Evolutionary conservation across 352 stramenopile genomes (phyloP).

Genomic region (Thraustochytrium striatum): DNA sequence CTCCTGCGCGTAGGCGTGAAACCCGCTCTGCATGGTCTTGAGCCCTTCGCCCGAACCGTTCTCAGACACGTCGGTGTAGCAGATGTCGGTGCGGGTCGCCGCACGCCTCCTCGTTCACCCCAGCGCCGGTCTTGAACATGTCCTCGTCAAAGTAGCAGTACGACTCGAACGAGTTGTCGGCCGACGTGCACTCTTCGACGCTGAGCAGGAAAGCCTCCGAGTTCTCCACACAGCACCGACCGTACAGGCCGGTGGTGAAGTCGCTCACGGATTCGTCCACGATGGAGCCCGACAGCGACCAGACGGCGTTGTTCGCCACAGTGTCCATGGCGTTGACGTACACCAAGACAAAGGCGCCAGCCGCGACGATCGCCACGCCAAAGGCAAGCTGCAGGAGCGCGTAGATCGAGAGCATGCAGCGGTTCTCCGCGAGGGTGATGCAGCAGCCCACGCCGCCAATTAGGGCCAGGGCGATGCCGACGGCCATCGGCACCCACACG

Average conservation of each 20-base stretch:
- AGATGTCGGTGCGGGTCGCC: background rate
- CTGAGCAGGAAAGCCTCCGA: background rate
- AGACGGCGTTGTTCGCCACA: background rate
- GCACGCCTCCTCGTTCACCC: background rate
- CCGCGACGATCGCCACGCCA: constrained; percentile 15
- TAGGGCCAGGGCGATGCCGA: background rate
- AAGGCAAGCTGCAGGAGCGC: constrained; percentile 21
- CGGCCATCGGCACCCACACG: background rate
- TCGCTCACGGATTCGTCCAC: constrained; percentile 13
- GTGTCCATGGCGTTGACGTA: constrained; percentile 21
- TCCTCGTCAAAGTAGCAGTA: constrained; percentile 43
- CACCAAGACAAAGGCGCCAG: constrained; percentile 26
- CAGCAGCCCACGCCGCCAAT: constrained; percentile 27
- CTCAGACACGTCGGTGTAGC: background rate
- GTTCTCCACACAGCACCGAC: background rate
- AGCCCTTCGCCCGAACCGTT: background rate
- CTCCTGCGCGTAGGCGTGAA: background rate
- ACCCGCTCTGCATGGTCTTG: constrained; percentile 26
- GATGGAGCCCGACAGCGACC: background rate
- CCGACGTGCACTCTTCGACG: background rate
- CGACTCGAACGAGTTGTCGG: background rate
- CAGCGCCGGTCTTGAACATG: background rate
- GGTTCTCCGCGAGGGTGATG: constrained; percentile 30
- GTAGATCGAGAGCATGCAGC: background rate
- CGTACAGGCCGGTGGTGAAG: constrained; percentile 21